These are phyloP conservation scores for Phycomyces blakesleeanus DNA, from an alignment of 192 early-diverging fungal species.

Conservation along the genomic window DNA sequence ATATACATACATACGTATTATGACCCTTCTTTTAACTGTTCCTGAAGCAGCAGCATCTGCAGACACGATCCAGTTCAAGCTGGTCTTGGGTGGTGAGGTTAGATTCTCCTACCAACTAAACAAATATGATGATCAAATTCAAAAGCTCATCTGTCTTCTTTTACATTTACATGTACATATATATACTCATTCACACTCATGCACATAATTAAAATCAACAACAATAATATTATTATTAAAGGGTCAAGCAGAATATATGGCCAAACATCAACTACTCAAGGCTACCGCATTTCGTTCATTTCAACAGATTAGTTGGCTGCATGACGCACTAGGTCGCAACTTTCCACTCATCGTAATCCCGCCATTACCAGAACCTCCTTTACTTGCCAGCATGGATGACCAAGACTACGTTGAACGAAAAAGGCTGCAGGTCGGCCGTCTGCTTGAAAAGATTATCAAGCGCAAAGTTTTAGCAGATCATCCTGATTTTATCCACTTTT, in stretches of 20 bases:
- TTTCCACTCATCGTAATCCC: conserved; percentile 41
- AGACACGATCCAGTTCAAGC: conserved; percentile 53
- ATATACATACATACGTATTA: too few species aligned
- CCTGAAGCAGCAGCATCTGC: conserved; percentile 51
- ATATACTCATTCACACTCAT: too few species aligned
- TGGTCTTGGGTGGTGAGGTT: conserved; percentile 36
- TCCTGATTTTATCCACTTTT: conserved; percentile 41
- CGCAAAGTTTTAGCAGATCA: conserved; percentile 36
- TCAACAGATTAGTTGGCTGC: conserved; percentile 48
- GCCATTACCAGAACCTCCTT: conserved; percentile 43
- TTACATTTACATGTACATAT: too few species aligned
- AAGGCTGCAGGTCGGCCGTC: conserved; percentile 42
- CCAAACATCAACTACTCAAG: background rate
- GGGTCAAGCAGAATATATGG: background rate
- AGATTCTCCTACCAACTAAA: conserved; percentile 15
- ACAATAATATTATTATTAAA: too few species aligned
- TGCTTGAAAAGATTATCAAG: conserved; percentile 39
- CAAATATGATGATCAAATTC: background rate
- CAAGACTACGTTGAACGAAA: conserved; percentile 55
- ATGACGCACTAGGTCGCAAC: conserved; percentile 31
- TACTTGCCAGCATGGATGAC: conserved; percentile 41
- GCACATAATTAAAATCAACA: too few species aligned
- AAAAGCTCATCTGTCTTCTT: background rate
- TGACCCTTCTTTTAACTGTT: conserved; percentile 31
- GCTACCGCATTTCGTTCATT: conserved; percentile 42